Evolutionary conservation across 208 protist species (phyloP), one percentile per base, ranked within the genome.

Genomic region (Wallacemonas collosoma): DNA sequence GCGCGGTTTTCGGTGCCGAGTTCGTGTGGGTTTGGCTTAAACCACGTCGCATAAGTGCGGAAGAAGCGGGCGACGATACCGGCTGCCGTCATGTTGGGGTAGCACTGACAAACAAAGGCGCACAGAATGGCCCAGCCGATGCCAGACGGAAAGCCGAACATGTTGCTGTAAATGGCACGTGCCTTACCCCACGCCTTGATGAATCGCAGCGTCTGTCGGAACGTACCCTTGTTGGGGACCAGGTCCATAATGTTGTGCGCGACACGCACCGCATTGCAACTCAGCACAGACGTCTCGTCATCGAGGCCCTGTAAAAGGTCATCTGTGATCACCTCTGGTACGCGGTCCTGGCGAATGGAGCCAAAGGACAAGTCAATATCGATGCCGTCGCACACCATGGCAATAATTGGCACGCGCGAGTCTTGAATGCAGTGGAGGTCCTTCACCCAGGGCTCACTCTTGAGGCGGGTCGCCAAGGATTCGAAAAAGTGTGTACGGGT

Each of bases 331-430:
- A 99, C 87, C 60, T 98, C 90, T 2, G 95, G 90, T 26, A 99
- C 97, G 6, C 80, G 73, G 50, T 90, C 79, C 47, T 96, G 76
- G 36, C 91, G 80, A 50, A 99, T 92, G 14, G 82, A 84, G 3
- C 98, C 98, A 77, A 98, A 98, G 12, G 98, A 93, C 17, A 99
- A 83, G 90, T 99, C 98, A 60, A 99, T 98, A 60, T 98, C 90
- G 69, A 99, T 93, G 45, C 96, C 97, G 65, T 93, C 90, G 76
- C 98, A 98, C 61, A 94, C 81, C 85, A 99, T 96, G 38, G 93
- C 98, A 63, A 99, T 99, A 71, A 99, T 93, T 40, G 98, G 98
- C 67, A 99, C 97, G 61, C 88, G 93, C 11, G 98, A 98, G 57
- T 99, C 97, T 14, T 82, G 81, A 66, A 99, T 98, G 68, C 85